phyloP scores from a whole-genome alignment of 2,329 filamentous ascomycete species.

The Aureobasidium namibiae region DNA sequence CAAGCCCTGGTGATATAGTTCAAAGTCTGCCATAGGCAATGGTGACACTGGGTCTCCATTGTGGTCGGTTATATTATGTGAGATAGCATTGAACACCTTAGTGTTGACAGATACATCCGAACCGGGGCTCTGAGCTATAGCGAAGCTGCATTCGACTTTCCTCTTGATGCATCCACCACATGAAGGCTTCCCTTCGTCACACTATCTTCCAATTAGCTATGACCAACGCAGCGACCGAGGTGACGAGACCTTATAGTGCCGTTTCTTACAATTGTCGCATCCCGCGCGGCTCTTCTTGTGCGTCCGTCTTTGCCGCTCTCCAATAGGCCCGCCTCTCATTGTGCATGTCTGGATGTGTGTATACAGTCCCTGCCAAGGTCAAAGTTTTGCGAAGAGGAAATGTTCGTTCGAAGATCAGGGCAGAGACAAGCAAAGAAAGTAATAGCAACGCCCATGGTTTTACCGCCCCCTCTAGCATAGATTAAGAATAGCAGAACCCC shows the following conservation, averaged over 20 bases:
- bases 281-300: neutral
- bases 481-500: too few species aligned
- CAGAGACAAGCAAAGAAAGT: neutral
- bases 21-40: constrained; percentile 17
- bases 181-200: constrained; percentile 17
- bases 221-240: neutral
- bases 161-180: constrained; percentile 18
- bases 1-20: constrained; percentile 17
- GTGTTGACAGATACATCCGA: neutral
- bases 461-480: neutral
- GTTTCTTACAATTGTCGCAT: constrained; percentile 3
- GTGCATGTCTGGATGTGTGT: neutral
- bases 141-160: constrained; percentile 15
- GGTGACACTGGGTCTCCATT: neutral
- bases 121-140: neutral
- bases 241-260: neutral
- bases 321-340: neutral
- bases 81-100: neutral
- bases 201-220: constrained; percentile 13
- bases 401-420: neutral
- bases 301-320: neutral
- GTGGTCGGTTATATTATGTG: constrained; percentile 4
- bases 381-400: neutral
- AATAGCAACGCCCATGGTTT: neutral
- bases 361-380: neutral